Percentiles rank a stretch among this genome's conserved stretches.
phyloP scores from a whole-genome alignment of 2,329 filamentous ascomycete genomes.

The Aspergillus tubingensis region DNA sequence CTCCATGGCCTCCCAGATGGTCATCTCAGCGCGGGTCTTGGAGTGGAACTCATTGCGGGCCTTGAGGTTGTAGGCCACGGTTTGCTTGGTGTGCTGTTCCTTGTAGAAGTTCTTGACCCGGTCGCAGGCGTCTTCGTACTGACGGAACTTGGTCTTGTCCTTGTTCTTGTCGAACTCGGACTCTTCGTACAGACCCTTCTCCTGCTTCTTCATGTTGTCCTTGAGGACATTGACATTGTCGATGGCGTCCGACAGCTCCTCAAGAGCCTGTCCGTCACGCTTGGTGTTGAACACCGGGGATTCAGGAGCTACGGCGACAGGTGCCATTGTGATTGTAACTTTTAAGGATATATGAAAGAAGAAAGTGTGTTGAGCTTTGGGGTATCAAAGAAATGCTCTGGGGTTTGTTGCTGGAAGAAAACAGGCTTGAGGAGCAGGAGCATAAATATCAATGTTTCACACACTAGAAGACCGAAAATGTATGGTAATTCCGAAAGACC shows the following conservation, averaged over 20 bases:
- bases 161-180: constrained; percentile 73
- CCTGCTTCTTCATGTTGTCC: constrained; percentile 48
- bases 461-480: background rate
- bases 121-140: constrained; percentile 81
- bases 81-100: constrained; percentile 64
- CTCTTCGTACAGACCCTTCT: constrained; percentile 49
- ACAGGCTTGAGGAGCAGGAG: background rate
- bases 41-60: constrained; percentile 71
- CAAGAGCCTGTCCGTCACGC: constrained; percentile 59
- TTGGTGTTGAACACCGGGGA: constrained; percentile 40
- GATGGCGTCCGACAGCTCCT: constrained; percentile 61
- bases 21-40: constrained; percentile 72
- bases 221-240: constrained; percentile 64
- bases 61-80: constrained; percentile 72
- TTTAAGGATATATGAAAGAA: background rate
- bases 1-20: constrained; percentile 88
- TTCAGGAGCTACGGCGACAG: constrained; percentile 29
- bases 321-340: constrained; percentile 29
- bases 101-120: constrained; percentile 85
- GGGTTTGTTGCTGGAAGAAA: constrained; percentile 1
- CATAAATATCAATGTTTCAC: constrained; percentile 9
- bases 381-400: constrained; percentile 6
- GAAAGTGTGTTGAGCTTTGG: background rate
- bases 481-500: constrained; percentile 5
- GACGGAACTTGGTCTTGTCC: constrained; percentile 77